A percentile compares a stretch with the other conserved stretches of the same genome.
These are phyloP conservation scores for Drechslerella stenobrocha DNA, from an alignment of 2,329 filamentous ascomycete species.

Conservation along the genomic window DNA sequence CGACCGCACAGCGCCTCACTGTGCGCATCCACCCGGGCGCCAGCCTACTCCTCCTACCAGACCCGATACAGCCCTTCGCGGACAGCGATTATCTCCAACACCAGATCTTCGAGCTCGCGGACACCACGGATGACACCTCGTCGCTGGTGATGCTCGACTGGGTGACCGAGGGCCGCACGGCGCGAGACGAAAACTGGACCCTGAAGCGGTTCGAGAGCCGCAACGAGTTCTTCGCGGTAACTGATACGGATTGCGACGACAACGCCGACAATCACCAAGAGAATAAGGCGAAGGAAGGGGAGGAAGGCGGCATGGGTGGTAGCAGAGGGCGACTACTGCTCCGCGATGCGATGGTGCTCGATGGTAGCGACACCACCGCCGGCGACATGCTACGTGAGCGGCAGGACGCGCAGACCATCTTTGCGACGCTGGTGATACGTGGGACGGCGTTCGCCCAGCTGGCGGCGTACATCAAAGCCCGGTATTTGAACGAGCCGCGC, in stretches of 20 bases:
- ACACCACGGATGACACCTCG: conserved; percentile 56
- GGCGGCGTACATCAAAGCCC: conserved; percentile 73
- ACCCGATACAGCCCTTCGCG: conserved; percentile 89
- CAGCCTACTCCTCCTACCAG: conserved; percentile 72
- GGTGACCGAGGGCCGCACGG: conserved; percentile 84
- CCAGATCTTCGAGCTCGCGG: conserved; percentile 71
- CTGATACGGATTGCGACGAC: conserved; percentile 53
- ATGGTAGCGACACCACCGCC: conserved; percentile 57
- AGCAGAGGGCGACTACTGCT: conserved; percentile 67
- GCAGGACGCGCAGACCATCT: conserved; percentile 74
- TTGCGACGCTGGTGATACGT: conserved; percentile 81
- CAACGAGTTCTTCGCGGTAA: conserved; percentile 77
- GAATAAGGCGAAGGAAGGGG: too few relatives aligned
- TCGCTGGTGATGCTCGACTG: conserved; percentile 86
- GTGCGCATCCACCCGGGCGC: conserved; percentile 61
- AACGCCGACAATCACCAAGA: too few relatives aligned
- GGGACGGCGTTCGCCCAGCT: conserved; percentile 70
- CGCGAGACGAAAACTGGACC: conserved; percentile 86
- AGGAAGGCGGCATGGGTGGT: conserved; percentile 51
- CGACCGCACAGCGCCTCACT: conserved; percentile 64
- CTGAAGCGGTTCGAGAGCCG: conserved; percentile 76
- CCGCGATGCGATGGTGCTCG: conserved; percentile 80
- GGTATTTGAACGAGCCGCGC: conserved; percentile 76
- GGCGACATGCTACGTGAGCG: conserved; percentile 61
- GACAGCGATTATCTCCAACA: conserved; percentile 80